phyloP scores from a whole-genome alignment of 2,329 filamentous ascomycete species.

The Blastomyces percursus region DNA sequence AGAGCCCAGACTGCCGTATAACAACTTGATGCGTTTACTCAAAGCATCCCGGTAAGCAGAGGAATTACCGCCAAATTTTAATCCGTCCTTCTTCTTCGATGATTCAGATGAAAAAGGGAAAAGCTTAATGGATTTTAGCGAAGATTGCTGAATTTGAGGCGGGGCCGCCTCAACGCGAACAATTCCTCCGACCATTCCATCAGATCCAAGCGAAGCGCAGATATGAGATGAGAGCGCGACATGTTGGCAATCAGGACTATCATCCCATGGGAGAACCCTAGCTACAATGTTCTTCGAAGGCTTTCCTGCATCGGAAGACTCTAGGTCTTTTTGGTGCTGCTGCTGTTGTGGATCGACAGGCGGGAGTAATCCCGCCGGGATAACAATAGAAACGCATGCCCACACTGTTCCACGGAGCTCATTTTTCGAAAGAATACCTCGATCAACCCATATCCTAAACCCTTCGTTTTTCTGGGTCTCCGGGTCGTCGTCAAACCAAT shows the following conservation, averaged over 20 bases:
- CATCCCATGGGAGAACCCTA: slow-evolving; percentile 65
- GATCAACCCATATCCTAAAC: slow-evolving; percentile 74
- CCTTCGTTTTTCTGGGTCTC: slow-evolving; percentile 45
- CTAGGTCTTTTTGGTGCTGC: slow-evolving; percentile 55
- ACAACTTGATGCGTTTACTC: slow-evolving; percentile 58
- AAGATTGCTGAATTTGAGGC: slow-evolving; percentile 54
- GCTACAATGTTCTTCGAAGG: slow-evolving; percentile 62
- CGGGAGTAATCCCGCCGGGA: slow-evolving; percentile 63
- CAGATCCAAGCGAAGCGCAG: slow-evolving; percentile 60
- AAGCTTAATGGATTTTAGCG: slow-evolving; percentile 60
- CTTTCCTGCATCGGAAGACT: slow-evolving; percentile 45
- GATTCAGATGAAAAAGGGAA: slow-evolving; percentile 60
- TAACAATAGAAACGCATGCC: slow-evolving; percentile 75
- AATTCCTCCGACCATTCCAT: slow-evolving; percentile 70
- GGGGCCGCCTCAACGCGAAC: slow-evolving; percentile 78
- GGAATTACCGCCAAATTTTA: slow-evolving; percentile 82
- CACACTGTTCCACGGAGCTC: slow-evolving; percentile 65
- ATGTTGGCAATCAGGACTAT: slow-evolving; percentile 72
- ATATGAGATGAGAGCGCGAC: slow-evolving; percentile 67
- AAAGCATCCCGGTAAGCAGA: slow-evolving; percentile 68
- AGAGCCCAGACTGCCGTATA: slow-evolving; percentile 52
- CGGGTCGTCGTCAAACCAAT: slow-evolving; percentile 67
- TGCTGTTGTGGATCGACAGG: slow-evolving; percentile 58
- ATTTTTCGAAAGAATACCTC: slow-evolving; percentile 60
- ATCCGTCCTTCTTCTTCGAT: slow-evolving; percentile 49